Conservation (phyloP, 1,284 basidiomycete genomes). For the Ganoderma lucidum region DNA sequence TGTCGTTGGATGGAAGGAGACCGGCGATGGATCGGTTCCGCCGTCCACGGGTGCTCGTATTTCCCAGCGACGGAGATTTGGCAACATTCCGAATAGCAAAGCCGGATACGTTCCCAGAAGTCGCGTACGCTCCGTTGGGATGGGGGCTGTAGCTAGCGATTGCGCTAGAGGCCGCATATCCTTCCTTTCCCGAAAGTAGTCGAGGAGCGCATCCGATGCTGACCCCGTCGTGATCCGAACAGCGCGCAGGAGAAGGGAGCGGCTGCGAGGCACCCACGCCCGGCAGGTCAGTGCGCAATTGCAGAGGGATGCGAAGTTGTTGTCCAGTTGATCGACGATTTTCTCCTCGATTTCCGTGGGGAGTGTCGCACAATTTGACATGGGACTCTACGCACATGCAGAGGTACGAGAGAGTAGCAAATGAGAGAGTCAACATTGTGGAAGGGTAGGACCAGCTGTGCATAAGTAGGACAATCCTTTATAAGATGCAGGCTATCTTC, state of each 20-base stretch:
- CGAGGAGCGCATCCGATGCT: not conserved
- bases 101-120: not conserved
- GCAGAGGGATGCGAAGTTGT: not conserved
- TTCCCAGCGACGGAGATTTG: not conserved
- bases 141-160: not conserved
- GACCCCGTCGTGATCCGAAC: not conserved
- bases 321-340: not conserved
- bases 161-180: not conserved
- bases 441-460: not conserved
- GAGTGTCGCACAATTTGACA: not conserved
- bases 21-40: not conserved
- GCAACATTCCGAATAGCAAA: not conserved
- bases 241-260: not conserved
- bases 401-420: not conserved
- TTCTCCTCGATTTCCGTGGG: constrained; percentile 2
- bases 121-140: not conserved
- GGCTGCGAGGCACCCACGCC: not conserved
- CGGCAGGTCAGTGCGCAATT: not conserved
- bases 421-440: not conserved
- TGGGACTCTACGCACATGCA: not conserved
- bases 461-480: not conserved
- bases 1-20: not conserved
- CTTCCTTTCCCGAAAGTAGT: not conserved
- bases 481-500: not conserved
- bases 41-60: not conserved